Evolutionary conservation across 257 asterid genomes (phyloP), one percentile per base, ranked within the genome.

Genomic region (Nicotiana obtusifolia): DNA sequence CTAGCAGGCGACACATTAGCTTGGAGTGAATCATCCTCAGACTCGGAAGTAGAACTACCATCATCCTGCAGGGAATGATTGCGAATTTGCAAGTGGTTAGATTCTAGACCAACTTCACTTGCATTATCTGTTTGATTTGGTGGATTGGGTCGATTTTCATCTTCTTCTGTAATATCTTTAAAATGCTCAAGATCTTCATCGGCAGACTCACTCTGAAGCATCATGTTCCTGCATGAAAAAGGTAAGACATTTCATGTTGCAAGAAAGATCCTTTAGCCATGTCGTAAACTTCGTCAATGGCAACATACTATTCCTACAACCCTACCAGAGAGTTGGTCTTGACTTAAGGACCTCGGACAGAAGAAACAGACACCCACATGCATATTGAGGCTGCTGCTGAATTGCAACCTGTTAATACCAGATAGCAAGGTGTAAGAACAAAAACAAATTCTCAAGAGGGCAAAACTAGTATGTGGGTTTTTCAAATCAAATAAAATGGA

Each of bases 321-420:
- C 89, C 16, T 90, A 95, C 99, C 99, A 95, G 64, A 95, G 95
- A 86, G 97, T 92, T 37, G 97, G 97, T 44, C 92, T 95, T 56
- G 96, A 95, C 89, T 92, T 95, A 82, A 95, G 97, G 81, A 91
- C 97, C 90, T 95, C 99, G 68, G 98, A 95, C 69, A 95, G 91
- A 85, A 95, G 88, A 85, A 94, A 95, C 79, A 95, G 98, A 87
- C 93, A 94, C 59, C 97, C 99, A 81, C 99, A 94, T 53, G 99
- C 97, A 87, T 94, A 90, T 79, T 95, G 99, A 84, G 99, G 98
- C n/a, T 95, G 95, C 88, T 91, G 96, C 85, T 95, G 99, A 33
- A 95, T 87, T 56, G 95, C 91, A 81, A 94, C 93, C 99, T 95
- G 87, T 66, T 68, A 17, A 81, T 19, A 53, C 75, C 26, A 84